Base-by-base conservation (phyloP, 257 asterid species). In the Gentiana straminea region DNA sequence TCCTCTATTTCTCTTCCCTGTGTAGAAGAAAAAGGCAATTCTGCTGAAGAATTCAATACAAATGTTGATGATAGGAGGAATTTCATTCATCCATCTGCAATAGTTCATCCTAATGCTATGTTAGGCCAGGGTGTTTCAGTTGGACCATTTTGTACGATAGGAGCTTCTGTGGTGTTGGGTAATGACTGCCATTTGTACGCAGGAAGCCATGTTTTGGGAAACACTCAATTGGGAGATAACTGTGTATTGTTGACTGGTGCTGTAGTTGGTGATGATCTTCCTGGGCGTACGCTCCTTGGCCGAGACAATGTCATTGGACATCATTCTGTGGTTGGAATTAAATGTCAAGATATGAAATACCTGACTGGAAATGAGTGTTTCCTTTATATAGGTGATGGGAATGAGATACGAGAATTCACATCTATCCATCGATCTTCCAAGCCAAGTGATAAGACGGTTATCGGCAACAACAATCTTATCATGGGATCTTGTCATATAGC, bases 401-500 rank as follows among this genome's bases (percentile, higher is more conserved):
- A 91, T 62, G 95, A 91, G 57, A 81, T 87, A 58, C 84, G 95
- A 70, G 98, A 91, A 64, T 79, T 73, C 65, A 56, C 85, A 38
- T 91, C 98, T 55, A 65, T 91, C 72, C 98, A 91, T 70, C 84
- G 97, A 67, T 91, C 98, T 65, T 91, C 98, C 60, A 68, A 13
- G 68, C 90, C 88, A 64, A 73, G 74, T 39, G 86, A 83, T 50
- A 83, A 35, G 77, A 91, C 98, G 98, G 79, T 87, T 38, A 81
- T 91, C 58, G 98, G 97, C 7, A 76, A 80, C 68, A 75, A 68
- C 78, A 91, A 91, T 78, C 95, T 87, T 66, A 87, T 91, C 39
- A 86, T 91, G 96, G 95, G 98, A 62, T 84, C 89, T 58, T 91
- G 96, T 68, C 97, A 91, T 78, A 83, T 91, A 36, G 98, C 98